Conservation (phyloP, 129 eudicot genomes). For the Erigeron canadensis region DNA sequence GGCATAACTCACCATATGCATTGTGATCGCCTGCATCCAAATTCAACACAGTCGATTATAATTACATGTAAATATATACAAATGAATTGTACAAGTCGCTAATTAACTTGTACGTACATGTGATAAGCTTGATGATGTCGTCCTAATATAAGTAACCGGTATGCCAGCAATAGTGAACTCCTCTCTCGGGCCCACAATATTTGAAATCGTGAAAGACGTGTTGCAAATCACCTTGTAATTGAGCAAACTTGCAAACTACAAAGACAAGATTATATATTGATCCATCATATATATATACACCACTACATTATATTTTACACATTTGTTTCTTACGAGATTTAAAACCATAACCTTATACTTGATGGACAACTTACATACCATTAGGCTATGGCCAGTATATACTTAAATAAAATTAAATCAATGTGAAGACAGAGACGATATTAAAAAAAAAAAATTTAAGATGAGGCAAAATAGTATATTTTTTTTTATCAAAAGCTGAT, state of each 20-base stretch:
- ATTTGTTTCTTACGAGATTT: too few species aligned
- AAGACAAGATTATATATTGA: not conserved
- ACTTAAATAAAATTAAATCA: too few species aligned
- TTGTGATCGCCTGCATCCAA: conserved; percentile 65
- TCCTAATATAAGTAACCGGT: conserved; percentile 52
- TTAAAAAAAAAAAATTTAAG: too few species aligned
- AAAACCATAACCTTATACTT: too few species aligned
- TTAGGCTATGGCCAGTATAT: too few species aligned
- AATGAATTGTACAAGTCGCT: too few species aligned
- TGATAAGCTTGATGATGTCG: conserved; percentile 54
- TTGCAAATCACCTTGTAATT: conserved; percentile 61
- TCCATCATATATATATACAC: too few species aligned
- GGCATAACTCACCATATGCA: conserved; percentile 91
- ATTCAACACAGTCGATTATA: conserved; percentile 1
- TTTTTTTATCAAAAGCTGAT: too few species aligned
- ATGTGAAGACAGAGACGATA: too few species aligned
- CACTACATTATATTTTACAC: too few species aligned
- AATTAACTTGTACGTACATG: conserved; percentile 55
- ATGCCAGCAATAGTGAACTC: conserved; percentile 62
- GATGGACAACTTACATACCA: too few species aligned
- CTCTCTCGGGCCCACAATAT: conserved; percentile 72
- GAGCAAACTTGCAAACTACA: conserved; percentile 57
- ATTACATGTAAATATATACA: not conserved
- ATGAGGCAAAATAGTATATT: too few species aligned
- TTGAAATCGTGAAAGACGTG: conserved; percentile 68